Evolutionary conservation across 805 yeast genomes (phyloP), one percentile per base, ranked within the genome.

Genomic region (Metschnikowia aberdeeniae): DNA sequence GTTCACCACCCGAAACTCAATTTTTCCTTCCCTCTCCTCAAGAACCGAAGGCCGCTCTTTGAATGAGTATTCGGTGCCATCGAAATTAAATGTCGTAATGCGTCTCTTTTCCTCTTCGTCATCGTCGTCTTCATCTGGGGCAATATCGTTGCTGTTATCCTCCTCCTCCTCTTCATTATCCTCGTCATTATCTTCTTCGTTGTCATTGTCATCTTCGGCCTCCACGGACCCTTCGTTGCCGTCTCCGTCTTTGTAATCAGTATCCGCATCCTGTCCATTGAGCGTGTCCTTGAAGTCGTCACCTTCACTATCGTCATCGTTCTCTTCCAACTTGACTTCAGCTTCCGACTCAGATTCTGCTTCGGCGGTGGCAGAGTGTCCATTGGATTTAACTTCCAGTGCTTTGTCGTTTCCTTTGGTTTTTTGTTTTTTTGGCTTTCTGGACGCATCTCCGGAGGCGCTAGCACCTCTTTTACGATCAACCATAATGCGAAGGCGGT

Each of bases 1-100:
- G 65, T 93, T 93, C 24, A 93, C 99, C 28, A 93, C 99, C 45
- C 98, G 75, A 59, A 93, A 92, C 63, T 92, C 97, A 49, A 93
- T 93, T 55, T 85, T 82, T 0, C 96, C 96, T 50, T 89, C 96
- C 46, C 85, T 78, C 59, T 93, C 99, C 61, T 92, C 99, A 9
- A 90, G 75, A 4, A 89, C 98, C 4, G 97, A 89, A 0, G 98
- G 93, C 47, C 97, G 75, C 62, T 92, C 98, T 56, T 86, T 87
- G 66, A 86, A 93, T 19, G 87, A 80, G 62, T 90, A 89, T 46
- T 76, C 73, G 12, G 78, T 79, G 1, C 96, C 97, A 59, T 88
- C 95, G 61, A 82, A 84, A 29, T 74, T 74, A 62, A 84, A 82
- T 2, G 72, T 68, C 4, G 73, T 70, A 30, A 63, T 69, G 47